phyloP scores from a whole-genome alignment of 1,139 yeast species.

The Kluyveromyces sp. region DNA sequence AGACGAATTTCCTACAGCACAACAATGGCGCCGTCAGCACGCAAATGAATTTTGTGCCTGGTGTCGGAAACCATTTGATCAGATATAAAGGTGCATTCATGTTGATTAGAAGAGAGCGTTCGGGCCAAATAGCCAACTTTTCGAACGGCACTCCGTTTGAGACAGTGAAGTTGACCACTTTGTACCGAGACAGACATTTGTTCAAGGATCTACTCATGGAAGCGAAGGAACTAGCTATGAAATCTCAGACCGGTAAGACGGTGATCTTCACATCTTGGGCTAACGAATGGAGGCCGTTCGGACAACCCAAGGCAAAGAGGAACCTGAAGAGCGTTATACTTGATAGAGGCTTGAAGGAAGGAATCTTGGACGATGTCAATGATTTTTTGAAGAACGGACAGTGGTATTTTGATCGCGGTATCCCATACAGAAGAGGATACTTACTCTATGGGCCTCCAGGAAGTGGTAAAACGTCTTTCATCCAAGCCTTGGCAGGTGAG shows the following conservation, averaged over 20 bases:
- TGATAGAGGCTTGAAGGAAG: constrained; percentile 65
- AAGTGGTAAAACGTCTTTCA: constrained; percentile 90
- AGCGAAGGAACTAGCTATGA: constrained; percentile 78
- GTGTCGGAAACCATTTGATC: constrained; percentile 91
- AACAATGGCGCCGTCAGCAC: constrained; percentile 90
- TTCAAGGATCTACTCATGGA: constrained; percentile 71
- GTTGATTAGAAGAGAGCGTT: constrained; percentile 82
- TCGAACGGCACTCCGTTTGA: constrained; percentile 93
- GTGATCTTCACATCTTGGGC: constrained; percentile 94
- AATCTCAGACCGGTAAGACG: constrained; percentile 85
- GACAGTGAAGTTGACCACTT: constrained; percentile 84
- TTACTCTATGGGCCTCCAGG: constrained; percentile 97
- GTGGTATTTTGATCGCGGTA: constrained; percentile 95
- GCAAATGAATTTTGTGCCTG: constrained; percentile 89
- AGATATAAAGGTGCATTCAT: constrained; percentile 82
- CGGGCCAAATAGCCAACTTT: constrained; percentile 82
- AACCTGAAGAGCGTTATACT: constrained; percentile 77
- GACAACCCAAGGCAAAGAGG: constrained; percentile 88
- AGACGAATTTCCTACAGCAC: constrained; percentile 80
- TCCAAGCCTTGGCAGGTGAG: constrained; percentile 95
- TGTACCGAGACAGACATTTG: constrained; percentile 70
- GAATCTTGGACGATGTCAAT: constrained; percentile 60
- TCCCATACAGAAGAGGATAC: constrained; percentile 94
- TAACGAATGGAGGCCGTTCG: constrained; percentile 98
- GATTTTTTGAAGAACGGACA: constrained; percentile 75